Evolutionary conservation across 1,284 basidiomycete genomes (phyloP).

Genomic region (Ganoderma resinaceum): DNA sequence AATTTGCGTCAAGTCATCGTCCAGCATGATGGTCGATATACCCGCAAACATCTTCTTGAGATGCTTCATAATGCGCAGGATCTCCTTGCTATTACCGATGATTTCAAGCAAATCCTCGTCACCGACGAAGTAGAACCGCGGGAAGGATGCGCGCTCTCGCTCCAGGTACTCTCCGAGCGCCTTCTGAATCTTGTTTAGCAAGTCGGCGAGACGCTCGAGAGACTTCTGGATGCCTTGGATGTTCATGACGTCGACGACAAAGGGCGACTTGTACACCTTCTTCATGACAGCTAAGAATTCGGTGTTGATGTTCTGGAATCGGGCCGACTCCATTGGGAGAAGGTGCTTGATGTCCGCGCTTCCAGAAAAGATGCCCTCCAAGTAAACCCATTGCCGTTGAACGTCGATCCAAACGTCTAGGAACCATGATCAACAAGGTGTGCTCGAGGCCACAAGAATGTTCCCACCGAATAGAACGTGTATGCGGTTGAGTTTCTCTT

Average conservation of each 20-base stretch:
- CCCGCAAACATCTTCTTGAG: conserved; percentile 99
- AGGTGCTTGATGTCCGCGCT: conserved; percentile 99
- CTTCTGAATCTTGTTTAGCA: conserved; percentile 98
- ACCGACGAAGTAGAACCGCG: conserved; percentile 99
- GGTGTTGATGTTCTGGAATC: conserved; percentile 98
- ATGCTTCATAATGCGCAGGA: conserved; percentile 97
- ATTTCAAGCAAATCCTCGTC: conserved; percentile 99
- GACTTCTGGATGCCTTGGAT: conserved; percentile 97
- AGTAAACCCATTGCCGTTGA: conserved; percentile 99
- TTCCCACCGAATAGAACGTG: conserved; percentile 91
- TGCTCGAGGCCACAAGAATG: background rate
- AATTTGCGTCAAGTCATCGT: conserved; percentile 88
- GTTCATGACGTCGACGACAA: conserved; percentile 96
- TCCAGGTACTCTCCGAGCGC: conserved; percentile 99
- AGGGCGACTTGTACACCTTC: conserved; percentile 99
- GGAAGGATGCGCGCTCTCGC: conserved; percentile 96
- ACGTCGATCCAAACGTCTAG: conserved; percentile 99
- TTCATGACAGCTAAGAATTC: conserved; percentile 99
- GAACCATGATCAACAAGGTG: conserved; percentile 7
- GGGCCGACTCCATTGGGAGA: conserved; percentile 94
- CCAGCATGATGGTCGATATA: conserved; percentile 88
- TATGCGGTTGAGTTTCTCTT: conserved; percentile 93
- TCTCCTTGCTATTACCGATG: conserved; percentile 99
- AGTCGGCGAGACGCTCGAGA: conserved; percentile 94
- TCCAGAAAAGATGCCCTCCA: conserved; percentile 99